Evolutionary conservation across 305 asterid genomes (phyloP).

Genomic region (Plantago lanceolata): DNA sequence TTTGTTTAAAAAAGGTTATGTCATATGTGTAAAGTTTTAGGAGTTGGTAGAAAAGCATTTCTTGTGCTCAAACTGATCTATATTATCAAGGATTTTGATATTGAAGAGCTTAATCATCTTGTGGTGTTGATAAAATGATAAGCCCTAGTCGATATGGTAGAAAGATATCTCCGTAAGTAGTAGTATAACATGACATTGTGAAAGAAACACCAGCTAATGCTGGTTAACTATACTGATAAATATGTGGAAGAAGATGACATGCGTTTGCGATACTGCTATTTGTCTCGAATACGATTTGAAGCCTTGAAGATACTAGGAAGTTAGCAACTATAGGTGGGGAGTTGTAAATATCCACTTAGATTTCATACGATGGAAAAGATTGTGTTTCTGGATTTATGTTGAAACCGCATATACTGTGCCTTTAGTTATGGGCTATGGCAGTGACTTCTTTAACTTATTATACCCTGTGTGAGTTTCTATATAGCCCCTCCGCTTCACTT

Average conservation of each 20-base stretch:
- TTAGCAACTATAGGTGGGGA: background rate
- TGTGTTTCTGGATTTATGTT: background rate
- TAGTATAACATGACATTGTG: background rate
- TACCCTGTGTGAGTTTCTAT: background rate
- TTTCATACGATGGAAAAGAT: background rate
- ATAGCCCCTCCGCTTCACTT: background rate
- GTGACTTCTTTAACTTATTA: too few species aligned
- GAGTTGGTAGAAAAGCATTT: background rate
- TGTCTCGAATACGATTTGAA: too few species aligned
- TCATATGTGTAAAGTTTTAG: background rate
- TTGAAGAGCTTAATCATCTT: background rate
- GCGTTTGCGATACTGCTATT: background rate
- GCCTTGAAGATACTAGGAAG: background rate
- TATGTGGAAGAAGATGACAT: background rate
- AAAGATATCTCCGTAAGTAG: too few species aligned
- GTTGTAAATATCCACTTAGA: background rate
- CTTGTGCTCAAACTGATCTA: background rate
- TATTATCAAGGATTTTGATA: too few species aligned
- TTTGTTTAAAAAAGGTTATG: background rate
- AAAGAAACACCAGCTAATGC: background rate
- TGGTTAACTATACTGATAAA: background rate
- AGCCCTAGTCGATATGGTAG: too few species aligned
- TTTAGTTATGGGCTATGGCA: background rate
- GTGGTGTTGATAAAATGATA: background rate
- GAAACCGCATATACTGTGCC: too few species aligned